A percentile compares a stretch with the other conserved stretches of the same genome.
These are phyloP conservation scores for Aspergillus vadensis DNA, from an alignment of 2,329 filamentous ascomycete species.

Conservation along the genomic window DNA sequence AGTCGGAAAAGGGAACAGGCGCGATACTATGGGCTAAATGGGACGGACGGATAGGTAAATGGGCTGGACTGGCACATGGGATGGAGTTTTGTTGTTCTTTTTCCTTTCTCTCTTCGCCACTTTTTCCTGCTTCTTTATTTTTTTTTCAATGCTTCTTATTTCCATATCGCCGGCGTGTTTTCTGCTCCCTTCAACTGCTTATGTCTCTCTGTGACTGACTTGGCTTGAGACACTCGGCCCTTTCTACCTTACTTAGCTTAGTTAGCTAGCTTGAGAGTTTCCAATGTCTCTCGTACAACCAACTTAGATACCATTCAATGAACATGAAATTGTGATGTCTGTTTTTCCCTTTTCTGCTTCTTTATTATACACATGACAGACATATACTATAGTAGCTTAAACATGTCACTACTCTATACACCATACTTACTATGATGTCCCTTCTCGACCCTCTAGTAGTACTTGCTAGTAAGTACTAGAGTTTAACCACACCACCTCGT, in stretches of 20 bases:
- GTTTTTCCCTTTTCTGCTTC: too few species aligned
- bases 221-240: background rate
- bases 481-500: background rate
- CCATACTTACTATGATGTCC: too few species aligned
- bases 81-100: slow-evolving; percentile 17
- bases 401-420: too few species aligned
- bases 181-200: background rate
- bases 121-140: background rate
- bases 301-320: slow-evolving; percentile 4
- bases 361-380: too few species aligned
- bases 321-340: background rate
- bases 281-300: background rate
- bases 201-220: background rate
- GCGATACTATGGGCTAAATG: slow-evolving; percentile 1
- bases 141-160: background rate
- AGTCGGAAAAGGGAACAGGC: slow-evolving; percentile 10
- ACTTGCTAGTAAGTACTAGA: background rate
- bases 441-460: too few species aligned
- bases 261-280: background rate
- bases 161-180: background rate
- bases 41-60: slow-evolving; percentile 15
- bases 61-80: slow-evolving; percentile 12
- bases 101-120: background rate
- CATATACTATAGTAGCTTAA: too few species aligned
- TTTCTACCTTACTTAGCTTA: background rate